Percentiles rank a stretch among this genome's conserved stretches.
Conservation (phyloP, 1,284 basidiomycete genomes). For the Vanrija humicola region DNA sequence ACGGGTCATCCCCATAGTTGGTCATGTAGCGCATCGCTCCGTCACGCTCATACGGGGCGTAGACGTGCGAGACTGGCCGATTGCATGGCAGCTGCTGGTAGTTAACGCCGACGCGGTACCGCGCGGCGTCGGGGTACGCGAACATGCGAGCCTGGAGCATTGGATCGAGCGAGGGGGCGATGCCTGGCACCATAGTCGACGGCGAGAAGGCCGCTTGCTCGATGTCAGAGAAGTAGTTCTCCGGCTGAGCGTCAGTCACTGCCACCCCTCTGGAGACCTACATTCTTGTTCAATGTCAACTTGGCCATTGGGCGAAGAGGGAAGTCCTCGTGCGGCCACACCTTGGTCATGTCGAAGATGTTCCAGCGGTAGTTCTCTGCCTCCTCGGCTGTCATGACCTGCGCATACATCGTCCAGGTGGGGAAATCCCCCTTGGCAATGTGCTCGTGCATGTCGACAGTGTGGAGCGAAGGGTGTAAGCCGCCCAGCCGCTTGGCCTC, state of each 20-base stretch:
- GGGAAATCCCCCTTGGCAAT: conserved; percentile 62
- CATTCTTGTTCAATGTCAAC: conserved; percentile 71
- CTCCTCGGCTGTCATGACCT: conserved; percentile 66
- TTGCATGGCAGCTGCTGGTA: conserved; percentile 89
- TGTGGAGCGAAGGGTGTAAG: conserved; percentile 59
- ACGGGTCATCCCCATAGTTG: conserved; percentile 13
- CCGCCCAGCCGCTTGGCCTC: conserved; percentile 43
- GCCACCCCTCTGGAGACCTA: background rate
- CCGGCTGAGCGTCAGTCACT: conserved; percentile 34
- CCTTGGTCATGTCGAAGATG: conserved; percentile 75
- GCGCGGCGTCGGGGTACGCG: conserved; percentile 91
- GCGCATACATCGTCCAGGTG: conserved; percentile 72
- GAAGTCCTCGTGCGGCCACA: conserved; percentile 73
- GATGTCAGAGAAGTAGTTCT: conserved; percentile 61
- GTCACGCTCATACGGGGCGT: conserved; percentile 58
- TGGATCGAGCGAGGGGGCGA: conserved; percentile 83
- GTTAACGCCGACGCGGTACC: conserved; percentile 65
- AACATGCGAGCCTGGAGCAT: conserved; percentile 88
- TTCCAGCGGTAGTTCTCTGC: conserved; percentile 56
- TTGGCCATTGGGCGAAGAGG: conserved; percentile 72
- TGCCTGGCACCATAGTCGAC: conserved; percentile 76
- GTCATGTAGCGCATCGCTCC: conserved; percentile 10
- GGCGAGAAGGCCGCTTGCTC: conserved; percentile 67
- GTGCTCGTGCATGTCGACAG: conserved; percentile 67
- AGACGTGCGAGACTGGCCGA: conserved; percentile 52